These are phyloP conservation scores for Pythium biforme DNA, from an alignment of 352 stramenopile species.

Conservation along the genomic window DNA sequence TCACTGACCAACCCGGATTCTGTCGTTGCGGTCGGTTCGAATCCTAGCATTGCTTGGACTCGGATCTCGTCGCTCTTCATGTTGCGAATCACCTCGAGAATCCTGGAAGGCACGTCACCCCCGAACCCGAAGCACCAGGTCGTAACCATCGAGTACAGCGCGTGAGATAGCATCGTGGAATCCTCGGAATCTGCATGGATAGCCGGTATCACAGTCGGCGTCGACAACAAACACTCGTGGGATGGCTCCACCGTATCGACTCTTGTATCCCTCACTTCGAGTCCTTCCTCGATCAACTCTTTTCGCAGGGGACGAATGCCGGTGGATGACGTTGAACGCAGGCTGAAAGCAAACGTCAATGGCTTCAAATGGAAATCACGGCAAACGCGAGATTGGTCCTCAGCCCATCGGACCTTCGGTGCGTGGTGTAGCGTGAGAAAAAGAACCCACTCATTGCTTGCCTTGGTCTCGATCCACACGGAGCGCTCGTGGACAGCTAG, in stretches of 20 bases:
- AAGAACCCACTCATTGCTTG: conserved; percentile 10
- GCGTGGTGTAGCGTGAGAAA: conserved; percentile 16
- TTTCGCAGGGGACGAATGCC: conserved; percentile 9
- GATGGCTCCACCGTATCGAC: neutral
- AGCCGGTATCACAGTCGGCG: neutral
- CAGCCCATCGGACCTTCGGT: conserved; percentile 17
- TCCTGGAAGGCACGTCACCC: neutral
- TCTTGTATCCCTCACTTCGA: conserved; percentile 23
- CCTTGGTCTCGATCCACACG: conserved; percentile 20
- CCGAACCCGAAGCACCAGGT: conserved; percentile 18
- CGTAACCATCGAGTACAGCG: neutral
- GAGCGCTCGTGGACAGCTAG: conserved; percentile 10
- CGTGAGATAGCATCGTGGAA: conserved; percentile 4
- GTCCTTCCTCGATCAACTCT: conserved; percentile 12
- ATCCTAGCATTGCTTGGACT: conserved; percentile 17
- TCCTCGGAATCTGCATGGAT: neutral
- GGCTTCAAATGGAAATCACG: conserved; percentile 24
- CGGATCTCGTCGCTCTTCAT: conserved; percentile 14
- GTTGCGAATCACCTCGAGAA: conserved; percentile 17
- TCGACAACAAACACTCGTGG: neutral
- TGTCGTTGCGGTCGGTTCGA: conserved; percentile 13
- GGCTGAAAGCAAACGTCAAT: conserved; percentile 25
- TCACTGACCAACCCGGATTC: conserved; percentile 6
- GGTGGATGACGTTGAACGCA: neutral
- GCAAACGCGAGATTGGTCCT: conserved; percentile 6